Conservation (phyloP, 306 rosid genomes). For the Sicyos baderoa region DNA sequence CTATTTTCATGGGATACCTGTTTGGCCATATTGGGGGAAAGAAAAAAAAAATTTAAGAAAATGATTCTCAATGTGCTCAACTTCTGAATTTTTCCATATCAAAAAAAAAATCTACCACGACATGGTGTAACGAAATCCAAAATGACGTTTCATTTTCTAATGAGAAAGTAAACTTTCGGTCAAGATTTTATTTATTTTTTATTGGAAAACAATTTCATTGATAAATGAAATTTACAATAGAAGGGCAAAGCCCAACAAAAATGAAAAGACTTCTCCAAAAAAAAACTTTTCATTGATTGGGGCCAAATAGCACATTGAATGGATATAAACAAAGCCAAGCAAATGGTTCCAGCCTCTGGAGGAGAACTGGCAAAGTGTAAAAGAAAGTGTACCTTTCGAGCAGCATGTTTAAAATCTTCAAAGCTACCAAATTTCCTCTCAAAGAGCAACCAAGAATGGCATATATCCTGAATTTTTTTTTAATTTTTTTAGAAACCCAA, state of each 20-base stretch:
- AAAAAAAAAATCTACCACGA: neutral
- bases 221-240: no score
- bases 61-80: neutral
- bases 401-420: constrained; percentile 72
- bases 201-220: no score
- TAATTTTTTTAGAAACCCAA: constrained; percentile 44
- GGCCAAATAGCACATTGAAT: no score
- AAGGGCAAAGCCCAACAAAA: no score
- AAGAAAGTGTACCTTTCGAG: constrained; percentile 52
- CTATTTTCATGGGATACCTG: no score
- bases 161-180: neutral
- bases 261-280: no score
- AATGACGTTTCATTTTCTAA: neutral
- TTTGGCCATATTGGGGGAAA: no score
- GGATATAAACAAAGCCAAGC: no score
- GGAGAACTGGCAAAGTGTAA: neutral
- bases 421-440: constrained; percentile 81
- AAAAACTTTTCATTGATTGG: no score
- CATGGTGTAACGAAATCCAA: neutral
- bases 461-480: constrained; percentile 96
- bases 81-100: constrained; percentile 2
- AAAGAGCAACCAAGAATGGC: constrained; percentile 78
- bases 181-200: no score
- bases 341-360: no score
- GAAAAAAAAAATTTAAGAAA: no score